These are phyloP conservation scores for Spiromastix sp. DNA, from an alignment of 2,329 filamentous ascomycete genomes.

Conservation along the genomic window DNA sequence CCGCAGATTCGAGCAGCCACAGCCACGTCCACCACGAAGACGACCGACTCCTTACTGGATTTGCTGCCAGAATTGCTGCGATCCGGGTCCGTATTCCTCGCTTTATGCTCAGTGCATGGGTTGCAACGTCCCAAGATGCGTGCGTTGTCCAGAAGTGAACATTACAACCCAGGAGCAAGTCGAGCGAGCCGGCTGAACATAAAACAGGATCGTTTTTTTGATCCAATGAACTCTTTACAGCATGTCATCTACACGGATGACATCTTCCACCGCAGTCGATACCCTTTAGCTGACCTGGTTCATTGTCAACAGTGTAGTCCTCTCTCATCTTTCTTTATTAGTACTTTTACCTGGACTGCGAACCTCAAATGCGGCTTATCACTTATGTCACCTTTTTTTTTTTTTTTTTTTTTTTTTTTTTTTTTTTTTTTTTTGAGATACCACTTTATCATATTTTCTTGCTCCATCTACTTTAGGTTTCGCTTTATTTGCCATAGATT, in stretches of 20 bases:
- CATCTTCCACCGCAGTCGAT: no score
- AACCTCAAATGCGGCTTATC: not conserved
- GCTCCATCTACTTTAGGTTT: no score
- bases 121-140: constrained; percentile 7
- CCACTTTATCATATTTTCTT: constrained; percentile 1
- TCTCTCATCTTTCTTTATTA: no score
- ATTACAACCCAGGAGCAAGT: constrained; percentile 4
- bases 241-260: no score
- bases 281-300: no score
- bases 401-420: not conserved
- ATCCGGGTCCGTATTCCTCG: constrained; percentile 8
- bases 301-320: no score
- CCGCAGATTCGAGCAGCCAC: no score
- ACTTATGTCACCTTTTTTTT: not conserved
- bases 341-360: not conserved
- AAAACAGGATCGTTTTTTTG: no score
- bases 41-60: constrained; percentile 5
- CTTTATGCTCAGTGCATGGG: constrained; percentile 5
- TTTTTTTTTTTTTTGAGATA: no score
- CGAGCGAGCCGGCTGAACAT: no score
- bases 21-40: constrained; percentile 4
- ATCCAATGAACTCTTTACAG: no score
- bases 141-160: constrained; percentile 3
- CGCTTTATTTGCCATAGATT: no score
- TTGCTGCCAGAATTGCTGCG: constrained; percentile 8